These are phyloP conservation scores for Hypoxylon perforatum DNA, from an alignment of 495 filamentous ascomycete species.

Conservation along the genomic window DNA sequence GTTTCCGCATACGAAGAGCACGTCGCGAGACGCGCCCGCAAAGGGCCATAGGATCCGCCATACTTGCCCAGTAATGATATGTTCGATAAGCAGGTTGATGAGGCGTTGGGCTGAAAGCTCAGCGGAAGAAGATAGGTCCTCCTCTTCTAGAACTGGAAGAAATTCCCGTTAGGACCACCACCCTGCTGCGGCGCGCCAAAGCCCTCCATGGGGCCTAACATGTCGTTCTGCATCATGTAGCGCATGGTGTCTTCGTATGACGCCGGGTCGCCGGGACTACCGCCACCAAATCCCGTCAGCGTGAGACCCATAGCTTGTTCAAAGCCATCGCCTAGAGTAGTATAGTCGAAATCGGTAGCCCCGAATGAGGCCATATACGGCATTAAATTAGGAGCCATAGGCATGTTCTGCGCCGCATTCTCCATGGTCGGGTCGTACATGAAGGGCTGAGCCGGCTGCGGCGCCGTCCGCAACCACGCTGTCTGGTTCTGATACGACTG, in stretches of 20 bases:
- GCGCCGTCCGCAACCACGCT: slow-evolving; percentile 19
- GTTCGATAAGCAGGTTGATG: too few relatives aligned
- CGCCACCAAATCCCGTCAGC: slow-evolving; percentile 52
- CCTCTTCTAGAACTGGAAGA: slow-evolving; percentile 9
- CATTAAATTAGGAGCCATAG: slow-evolving; percentile 20
- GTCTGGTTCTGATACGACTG: slow-evolving; percentile 14
- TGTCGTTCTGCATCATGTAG: slow-evolving; percentile 47
- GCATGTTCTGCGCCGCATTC: not conserved
- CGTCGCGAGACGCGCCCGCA: too few relatives aligned
- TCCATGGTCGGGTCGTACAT: slow-evolving; percentile 38
- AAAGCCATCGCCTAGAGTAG: slow-evolving; percentile 55
- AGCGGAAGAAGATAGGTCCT: too few relatives aligned
- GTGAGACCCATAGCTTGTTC: slow-evolving; percentile 64
- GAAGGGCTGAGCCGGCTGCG: slow-evolving; percentile 39
- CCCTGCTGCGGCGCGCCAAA: slow-evolving; percentile 15
- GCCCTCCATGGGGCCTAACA: slow-evolving; percentile 32
- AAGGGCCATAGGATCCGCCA: not conserved
- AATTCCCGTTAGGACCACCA: slow-evolving; percentile 12
- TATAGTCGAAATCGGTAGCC: slow-evolving; percentile 51
- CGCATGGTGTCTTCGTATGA: slow-evolving; percentile 47
- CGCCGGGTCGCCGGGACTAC: slow-evolving; percentile 37
- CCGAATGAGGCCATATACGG: slow-evolving; percentile 49
- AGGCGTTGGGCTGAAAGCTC: too few relatives aligned
- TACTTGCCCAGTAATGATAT: not conserved
- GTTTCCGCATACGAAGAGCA: too few relatives aligned